Conservation (phyloP, 2,329 filamentous ascomycete genomes). For the Diaporthe aspalathi region DNA sequence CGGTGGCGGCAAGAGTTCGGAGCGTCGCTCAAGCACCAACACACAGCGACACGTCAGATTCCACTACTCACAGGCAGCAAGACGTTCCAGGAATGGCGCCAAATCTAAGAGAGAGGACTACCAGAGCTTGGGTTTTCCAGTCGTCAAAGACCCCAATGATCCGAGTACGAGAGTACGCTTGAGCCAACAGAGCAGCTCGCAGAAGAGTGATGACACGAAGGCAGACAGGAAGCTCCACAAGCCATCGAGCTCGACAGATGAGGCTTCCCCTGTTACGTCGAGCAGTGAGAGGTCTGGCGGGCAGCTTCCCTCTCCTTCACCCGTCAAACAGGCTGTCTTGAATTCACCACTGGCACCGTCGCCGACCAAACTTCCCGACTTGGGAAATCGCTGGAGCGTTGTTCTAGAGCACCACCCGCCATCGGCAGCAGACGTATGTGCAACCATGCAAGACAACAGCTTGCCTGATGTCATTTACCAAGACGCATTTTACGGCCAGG, state of each 20-base stretch:
- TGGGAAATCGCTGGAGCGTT: conserved; percentile 43
- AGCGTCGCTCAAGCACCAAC: conserved; percentile 21
- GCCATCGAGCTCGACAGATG: conserved; percentile 31
- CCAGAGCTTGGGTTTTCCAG: conserved; percentile 70
- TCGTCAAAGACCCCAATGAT: conserved; percentile 82
- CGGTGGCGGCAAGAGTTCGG: background rate
- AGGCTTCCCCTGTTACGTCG: conserved; percentile 18
- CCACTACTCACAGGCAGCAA: conserved; percentile 43
- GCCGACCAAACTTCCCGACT: background rate
- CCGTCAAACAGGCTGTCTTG: background rate
- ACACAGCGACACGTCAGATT: conserved; percentile 28
- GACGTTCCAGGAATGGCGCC: conserved; percentile 48
- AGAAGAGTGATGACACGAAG: conserved; percentile 57
- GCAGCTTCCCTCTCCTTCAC: background rate
- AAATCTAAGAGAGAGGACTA: conserved; percentile 52
- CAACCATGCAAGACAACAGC: conserved; percentile 67
- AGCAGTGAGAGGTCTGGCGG: background rate
- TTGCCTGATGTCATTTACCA: conserved; percentile 81
- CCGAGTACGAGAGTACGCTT: conserved; percentile 71
- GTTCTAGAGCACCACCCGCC: conserved; percentile 50
- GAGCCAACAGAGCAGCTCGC: conserved; percentile 72
- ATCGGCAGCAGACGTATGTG: conserved; percentile 56
- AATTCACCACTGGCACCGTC: background rate
- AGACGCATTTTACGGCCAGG: conserved; percentile 86
- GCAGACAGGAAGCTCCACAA: conserved; percentile 52